phyloP scores from a whole-genome alignment of 73 alveolate genomes.

The Tetrahymena elliotti region DNA sequence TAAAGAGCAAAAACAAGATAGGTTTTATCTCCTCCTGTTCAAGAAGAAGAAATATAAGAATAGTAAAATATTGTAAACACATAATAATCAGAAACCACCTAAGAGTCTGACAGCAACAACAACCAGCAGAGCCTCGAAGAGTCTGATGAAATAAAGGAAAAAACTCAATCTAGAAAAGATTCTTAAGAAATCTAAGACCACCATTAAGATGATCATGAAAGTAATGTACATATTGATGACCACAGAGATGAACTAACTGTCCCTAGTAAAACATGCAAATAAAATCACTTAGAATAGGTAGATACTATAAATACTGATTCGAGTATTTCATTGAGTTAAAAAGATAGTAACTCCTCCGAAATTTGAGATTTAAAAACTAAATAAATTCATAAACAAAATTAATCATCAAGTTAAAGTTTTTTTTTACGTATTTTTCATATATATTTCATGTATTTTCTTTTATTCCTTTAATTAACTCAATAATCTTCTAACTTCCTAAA shows the following conservation, averaged over 20 bases:
- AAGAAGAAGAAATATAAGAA: background rate
- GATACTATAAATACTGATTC: background rate
- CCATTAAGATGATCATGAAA: background rate
- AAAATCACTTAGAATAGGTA: background rate
- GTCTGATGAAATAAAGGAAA: background rate
- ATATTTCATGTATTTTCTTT: too few relatives aligned
- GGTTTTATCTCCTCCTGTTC: background rate
- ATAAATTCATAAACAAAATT: background rate
- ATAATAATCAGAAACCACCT: background rate
- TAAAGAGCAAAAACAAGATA: background rate
- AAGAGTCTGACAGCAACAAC: background rate
- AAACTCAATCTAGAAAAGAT: background rate
- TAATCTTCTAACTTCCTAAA: too few relatives aligned
- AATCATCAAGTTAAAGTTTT: too few relatives aligned
- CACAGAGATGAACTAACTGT: background rate
- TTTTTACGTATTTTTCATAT: too few relatives aligned
- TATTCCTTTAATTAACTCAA: too few relatives aligned
- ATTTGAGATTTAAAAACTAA: background rate
- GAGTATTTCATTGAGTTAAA: background rate
- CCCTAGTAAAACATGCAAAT: background rate
- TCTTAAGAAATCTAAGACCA: too few relatives aligned
- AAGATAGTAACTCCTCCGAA: background rate
- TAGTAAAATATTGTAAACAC: background rate
- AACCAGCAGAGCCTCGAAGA: background rate
- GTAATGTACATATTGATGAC: background rate